Conservation (phyloP, 2,329 filamentous ascomycete species). For the Talaromyces atroroseus region DNA sequence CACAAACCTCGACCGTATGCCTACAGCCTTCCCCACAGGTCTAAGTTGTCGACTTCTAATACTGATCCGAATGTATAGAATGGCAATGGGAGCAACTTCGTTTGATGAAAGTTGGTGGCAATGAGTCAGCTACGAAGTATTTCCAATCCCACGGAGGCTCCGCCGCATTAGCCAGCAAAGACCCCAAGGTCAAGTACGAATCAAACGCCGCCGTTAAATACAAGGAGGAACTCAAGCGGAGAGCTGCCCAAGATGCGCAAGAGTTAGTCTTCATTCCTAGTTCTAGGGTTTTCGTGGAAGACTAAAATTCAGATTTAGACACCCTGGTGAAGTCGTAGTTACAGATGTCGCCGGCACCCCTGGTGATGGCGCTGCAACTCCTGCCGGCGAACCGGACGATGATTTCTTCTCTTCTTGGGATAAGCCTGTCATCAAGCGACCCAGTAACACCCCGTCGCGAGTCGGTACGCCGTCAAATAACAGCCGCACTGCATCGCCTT, state of each 20-base stretch:
- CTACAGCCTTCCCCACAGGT: conserved; percentile 15
- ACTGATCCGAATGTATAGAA: conserved; percentile 44
- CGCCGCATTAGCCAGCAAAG: conserved; percentile 90
- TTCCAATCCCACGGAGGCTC: conserved; percentile 95
- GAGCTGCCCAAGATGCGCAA: conserved; percentile 74
- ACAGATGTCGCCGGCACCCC: conserved; percentile 58
- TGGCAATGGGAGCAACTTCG: conserved; percentile 99
- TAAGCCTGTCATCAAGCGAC: conserved; percentile 93
- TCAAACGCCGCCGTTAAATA: conserved; percentile 93
- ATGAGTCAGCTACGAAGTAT: conserved; percentile 96
- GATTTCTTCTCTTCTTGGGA: conserved; percentile 99
- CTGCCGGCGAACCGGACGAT: conserved; percentile 74
- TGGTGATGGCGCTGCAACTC: conserved; percentile 64
- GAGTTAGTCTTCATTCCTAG: conserved; percentile 57
- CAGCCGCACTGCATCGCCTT: conserved; percentile 80
- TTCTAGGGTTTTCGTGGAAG: background rate
- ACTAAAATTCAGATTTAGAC: conserved; percentile 48
- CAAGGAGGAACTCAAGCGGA: conserved; percentile 89
- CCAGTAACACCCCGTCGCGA: conserved; percentile 86
- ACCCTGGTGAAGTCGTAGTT: conserved; percentile 78
- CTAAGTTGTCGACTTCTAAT: conserved; percentile 15
- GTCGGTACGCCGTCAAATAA: conserved; percentile 78
- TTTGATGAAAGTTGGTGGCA: conserved; percentile 96
- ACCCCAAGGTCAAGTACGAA: conserved; percentile 93
- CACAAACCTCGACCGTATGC: conserved; percentile 94